A percentile compares a stretch with the other conserved stretches of the same genome.
phyloP scores from a whole-genome alignment of 441 rosid species.

The Adansonia rubrostipa region DNA sequence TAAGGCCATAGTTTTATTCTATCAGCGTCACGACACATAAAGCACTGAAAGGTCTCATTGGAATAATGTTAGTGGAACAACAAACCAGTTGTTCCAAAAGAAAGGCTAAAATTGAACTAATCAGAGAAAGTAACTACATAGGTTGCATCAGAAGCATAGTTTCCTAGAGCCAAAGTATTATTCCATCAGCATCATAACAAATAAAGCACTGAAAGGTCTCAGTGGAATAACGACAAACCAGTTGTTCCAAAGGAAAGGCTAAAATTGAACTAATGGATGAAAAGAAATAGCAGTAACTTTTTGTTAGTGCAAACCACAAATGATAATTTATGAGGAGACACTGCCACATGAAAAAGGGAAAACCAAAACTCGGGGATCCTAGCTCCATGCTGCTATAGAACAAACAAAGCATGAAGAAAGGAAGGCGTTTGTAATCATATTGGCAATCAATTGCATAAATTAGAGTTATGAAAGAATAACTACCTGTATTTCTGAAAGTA shows the following conservation, averaged over 20 bases:
- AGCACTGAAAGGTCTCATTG: neutral
- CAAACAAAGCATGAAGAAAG: neutral
- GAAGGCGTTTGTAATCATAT: conserved; percentile 16
- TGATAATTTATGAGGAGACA: neutral
- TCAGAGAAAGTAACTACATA: neutral
- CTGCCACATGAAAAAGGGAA: neutral
- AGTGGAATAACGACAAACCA: neutral
- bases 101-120: neutral
- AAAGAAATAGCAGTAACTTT: neutral
- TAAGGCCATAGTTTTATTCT: neutral
- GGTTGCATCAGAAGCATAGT: neutral
- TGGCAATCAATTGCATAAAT: neutral
- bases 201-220: neutral
- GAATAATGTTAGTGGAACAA: neutral
- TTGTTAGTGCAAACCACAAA: neutral
- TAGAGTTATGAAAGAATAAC: conserved; percentile 9
- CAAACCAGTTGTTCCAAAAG: neutral
- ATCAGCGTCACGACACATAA: neutral
- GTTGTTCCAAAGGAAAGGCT: neutral
- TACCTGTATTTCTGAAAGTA: conserved; percentile 78
- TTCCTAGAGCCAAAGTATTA: neutral
- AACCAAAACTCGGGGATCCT: neutral
- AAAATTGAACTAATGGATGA: neutral
- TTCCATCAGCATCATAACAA: neutral
- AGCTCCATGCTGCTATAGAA: neutral